These are phyloP conservation scores for Pseudoscleropodium purum DNA, from an alignment of 225 moss, liverwort and hornwort genomes.

Conservation along the genomic window DNA sequence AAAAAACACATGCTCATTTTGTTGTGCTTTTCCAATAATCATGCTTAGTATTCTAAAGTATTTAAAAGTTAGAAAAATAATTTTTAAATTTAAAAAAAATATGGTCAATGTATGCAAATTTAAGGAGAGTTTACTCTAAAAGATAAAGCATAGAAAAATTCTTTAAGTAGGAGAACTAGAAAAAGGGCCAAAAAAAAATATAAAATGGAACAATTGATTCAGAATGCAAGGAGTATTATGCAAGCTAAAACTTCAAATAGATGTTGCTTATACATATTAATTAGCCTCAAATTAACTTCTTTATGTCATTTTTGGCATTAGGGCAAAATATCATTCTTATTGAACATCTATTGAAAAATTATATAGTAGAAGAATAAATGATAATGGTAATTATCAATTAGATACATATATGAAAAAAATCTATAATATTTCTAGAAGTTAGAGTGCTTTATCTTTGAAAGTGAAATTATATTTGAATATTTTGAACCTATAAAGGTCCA, in stretches of 20 bases:
- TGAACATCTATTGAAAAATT: background rate
- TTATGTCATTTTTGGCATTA: background rate
- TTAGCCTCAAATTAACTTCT: fast-evolving
- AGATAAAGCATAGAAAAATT: no score
- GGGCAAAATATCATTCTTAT: background rate
- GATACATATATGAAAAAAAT: background rate
- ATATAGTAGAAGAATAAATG: background rate
- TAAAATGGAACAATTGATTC: no score
- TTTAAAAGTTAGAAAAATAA: no score
- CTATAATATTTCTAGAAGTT: background rate
- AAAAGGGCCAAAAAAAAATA: background rate
- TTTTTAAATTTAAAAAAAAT: no score
- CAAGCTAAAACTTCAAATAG: background rate
- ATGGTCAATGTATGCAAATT: no score
- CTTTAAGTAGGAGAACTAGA: no score
- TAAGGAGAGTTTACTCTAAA: no score
- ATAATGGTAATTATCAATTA: background rate
- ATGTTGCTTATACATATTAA: background rate
- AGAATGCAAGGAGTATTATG: background rate
- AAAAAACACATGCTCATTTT: no score
- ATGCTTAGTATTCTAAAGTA: no score
- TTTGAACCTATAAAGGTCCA: background rate
- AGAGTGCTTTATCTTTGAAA: background rate
- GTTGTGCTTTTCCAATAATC: no score
- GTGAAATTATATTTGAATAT: background rate